Conservation (phyloP, 2,329 filamentous ascomycete genomes). For the Dichotomopilus funicola region DNA sequence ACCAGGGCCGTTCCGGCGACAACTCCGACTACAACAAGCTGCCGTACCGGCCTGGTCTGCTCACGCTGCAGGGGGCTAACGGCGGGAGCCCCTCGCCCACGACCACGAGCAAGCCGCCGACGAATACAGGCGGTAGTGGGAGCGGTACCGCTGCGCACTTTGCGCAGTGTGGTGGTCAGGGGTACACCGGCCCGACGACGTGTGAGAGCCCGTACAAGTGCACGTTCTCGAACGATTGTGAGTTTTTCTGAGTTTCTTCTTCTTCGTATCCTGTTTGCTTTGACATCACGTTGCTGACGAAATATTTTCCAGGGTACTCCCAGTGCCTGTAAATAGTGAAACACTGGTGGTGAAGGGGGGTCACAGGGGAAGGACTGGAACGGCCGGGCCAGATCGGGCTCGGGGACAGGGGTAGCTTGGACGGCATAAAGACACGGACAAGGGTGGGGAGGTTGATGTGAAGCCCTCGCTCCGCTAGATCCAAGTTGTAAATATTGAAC, state of each 20-base stretch:
- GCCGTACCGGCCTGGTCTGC: conserved; percentile 49
- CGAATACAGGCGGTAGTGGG: neutral
- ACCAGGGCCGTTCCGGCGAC: conserved; percentile 48
- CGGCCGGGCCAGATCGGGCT: no score
- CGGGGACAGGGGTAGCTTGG: no score
- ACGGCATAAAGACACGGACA: no score
- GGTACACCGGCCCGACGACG: conserved; percentile 22
- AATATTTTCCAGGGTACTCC: neutral
- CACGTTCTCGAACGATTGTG: conserved; percentile 15
- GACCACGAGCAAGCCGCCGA: neutral
- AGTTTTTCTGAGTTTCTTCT: neutral
- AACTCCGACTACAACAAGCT: conserved; percentile 41
- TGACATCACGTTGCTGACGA: neutral
- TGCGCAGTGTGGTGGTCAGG: conserved; percentile 25
- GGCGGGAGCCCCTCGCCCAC: neutral
- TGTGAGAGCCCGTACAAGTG: conserved; percentile 21
- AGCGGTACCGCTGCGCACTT: conserved; percentile 11
- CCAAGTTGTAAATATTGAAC: no score
- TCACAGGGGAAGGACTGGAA: neutral
- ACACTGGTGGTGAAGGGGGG: neutral
- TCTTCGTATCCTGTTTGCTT: neutral
- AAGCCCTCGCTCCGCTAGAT: no score
- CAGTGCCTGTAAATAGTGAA: neutral
- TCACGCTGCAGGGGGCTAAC: conserved; percentile 37
- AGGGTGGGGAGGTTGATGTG: no score